Conservation (phyloP, 2,329 filamentous ascomycete species). For the Grosmannia penicillata region DNA sequence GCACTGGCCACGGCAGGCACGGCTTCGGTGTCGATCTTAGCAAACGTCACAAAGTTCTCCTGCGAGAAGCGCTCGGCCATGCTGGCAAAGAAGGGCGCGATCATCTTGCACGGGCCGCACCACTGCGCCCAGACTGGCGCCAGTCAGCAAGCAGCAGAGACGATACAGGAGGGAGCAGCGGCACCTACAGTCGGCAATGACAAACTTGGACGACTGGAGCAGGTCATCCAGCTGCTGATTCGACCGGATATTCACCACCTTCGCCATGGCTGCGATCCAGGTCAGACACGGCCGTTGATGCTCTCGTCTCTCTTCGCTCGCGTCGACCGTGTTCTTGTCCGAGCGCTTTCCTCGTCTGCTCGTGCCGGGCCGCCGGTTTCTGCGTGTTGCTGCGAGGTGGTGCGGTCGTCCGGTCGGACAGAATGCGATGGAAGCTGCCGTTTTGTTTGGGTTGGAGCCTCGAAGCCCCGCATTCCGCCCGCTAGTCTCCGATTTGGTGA, state of each 20-base stretch:
- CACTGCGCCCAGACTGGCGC: constrained; percentile 69
- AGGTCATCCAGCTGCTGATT: constrained; percentile 51
- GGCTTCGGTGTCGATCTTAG: constrained; percentile 45
- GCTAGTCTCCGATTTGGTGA: no score
- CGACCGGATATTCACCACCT: constrained; percentile 24
- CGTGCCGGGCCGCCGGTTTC: no score
- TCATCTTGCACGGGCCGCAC: constrained; percentile 71
- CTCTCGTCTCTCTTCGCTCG: no score
- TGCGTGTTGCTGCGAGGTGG: no score
- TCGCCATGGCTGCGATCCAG: constrained; percentile 10
- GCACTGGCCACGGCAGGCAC: constrained; percentile 59
- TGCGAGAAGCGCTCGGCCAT: constrained; percentile 58
- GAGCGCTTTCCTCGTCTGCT: no score
- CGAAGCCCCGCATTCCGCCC: neutral
- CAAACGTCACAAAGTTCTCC: constrained; percentile 62
- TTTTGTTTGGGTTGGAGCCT: no score
- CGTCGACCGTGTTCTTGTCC: neutral
- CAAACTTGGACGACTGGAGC: constrained; percentile 58
- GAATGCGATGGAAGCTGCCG: neutral
- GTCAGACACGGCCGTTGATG: neutral
- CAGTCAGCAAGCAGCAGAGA: neutral
- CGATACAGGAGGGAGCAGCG: neutral
- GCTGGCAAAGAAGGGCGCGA: constrained; percentile 70
- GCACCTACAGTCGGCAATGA: constrained; percentile 76
- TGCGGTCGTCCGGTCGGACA: neutral